Base-by-base conservation (phyloP, 2,329 filamentous ascomycete genomes). In the Neurospora crassa region DNA sequence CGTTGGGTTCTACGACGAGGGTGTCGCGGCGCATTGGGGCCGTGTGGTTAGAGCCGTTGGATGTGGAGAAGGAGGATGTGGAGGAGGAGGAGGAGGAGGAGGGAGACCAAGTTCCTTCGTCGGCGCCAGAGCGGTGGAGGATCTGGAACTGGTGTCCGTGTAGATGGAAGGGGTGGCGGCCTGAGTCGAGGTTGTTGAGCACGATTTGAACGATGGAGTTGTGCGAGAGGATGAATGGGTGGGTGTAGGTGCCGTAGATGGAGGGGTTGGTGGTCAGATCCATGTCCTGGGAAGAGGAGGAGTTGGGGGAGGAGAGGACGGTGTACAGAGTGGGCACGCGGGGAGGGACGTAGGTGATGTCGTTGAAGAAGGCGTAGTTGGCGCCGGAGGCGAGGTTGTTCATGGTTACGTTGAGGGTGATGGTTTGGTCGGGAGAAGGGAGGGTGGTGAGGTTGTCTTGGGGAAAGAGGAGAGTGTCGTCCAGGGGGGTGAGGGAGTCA, bases 251-350 rank as follows among this genome's bases (percentile, higher is more conserved):
- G 40, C 91, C 91, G 77, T 94, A 94, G 5, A 93, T 81, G 1
- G 78, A 74, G 0, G 89, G 83, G 73, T 92, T 6, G 16, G 3
- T 34, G 24, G 24, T 11, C 0, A 63, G 40, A 1, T 40, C 40
- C 40, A n/a, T n/a, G n/a, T 12, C 2, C 1, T 53, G 12, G 16
- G 88, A 87, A 8, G 34, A 37, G 4, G 34, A 37, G 20, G 85
- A 81, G 69, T 92, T 81, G 18, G 88, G 88, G 1, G 88, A 81
- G 0, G 88, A 89, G 3, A 96, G 83, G 1, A 86, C 92, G 0
- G 91, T 93, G 83, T 94, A 96, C 0, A 97, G 84, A 0, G 91
- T 89, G 0, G 93, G 94, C 0, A 96, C 93, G 78, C 92, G 92
- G 68, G 92, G 92, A 0, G 81, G 71, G 3, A 87, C 86, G 79